phyloP scores from a whole-genome alignment of 148 eudicot species.

The Vaccinium myrtillus region DNA sequence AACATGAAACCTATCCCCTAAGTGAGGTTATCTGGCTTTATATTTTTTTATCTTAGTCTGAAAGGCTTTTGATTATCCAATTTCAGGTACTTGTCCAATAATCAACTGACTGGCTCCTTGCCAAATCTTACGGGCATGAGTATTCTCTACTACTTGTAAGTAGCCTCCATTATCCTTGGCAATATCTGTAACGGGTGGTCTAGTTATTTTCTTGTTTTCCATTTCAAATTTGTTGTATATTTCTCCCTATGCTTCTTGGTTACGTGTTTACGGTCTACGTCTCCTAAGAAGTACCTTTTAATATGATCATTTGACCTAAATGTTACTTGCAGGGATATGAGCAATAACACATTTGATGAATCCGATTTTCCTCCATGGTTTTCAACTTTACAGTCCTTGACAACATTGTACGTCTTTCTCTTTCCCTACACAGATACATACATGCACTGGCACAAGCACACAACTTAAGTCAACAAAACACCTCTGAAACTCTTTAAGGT shows the following conservation, averaged over 20 bases:
- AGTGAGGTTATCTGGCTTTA: neutral
- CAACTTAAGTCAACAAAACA: neutral
- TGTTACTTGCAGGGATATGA: constrained; percentile 66
- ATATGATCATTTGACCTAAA: neutral
- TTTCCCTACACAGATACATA: neutral
- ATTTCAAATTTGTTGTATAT: neutral
- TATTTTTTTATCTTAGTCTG: constrained; percentile 12
- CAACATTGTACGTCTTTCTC: constrained; percentile 53
- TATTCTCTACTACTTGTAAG: constrained; percentile 23
- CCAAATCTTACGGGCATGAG: constrained; percentile 50
- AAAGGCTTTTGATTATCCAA: constrained; percentile 9
- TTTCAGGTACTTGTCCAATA: constrained; percentile 63
- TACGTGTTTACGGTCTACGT: neutral
- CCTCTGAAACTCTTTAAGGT: neutral
- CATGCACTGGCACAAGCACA: neutral
- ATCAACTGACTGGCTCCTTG: constrained; percentile 50
- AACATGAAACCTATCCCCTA: neutral
- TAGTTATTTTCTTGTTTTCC: neutral
- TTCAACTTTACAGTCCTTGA: constrained; percentile 45
- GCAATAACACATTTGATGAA: constrained; percentile 62
- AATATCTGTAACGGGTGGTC: neutral
- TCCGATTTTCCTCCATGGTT: constrained; percentile 61
- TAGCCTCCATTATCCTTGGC: neutral
- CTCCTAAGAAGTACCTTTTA: neutral
- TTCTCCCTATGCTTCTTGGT: neutral